Evolutionary conservation across 768 basidiomycete genomes (phyloP), one percentile per base, ranked within the genome.

Genomic region (Trametes elegans): DNA sequence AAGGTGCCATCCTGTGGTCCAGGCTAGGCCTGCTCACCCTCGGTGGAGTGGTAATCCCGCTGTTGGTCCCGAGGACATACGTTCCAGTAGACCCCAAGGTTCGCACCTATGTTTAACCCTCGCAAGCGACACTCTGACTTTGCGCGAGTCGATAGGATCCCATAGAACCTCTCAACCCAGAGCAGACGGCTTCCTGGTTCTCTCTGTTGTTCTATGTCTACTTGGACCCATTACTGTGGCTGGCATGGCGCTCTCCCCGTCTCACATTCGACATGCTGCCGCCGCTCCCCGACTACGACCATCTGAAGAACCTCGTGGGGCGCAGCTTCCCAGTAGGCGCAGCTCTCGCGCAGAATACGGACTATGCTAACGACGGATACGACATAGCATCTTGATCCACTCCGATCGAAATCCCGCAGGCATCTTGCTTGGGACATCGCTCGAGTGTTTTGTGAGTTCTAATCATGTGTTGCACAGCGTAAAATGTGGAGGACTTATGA

Each of bases 161-260:
- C 21, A 5, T 55, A 50, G 66, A 53, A 26, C 65, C 70, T 1
- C 71, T n/a, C n/a, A n/a, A 70, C 18, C 73, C 76, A 2, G 77
- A 79, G 57, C 78, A 78, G 53, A 76, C 74, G 1, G 73, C 76
- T 0, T 74, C 76, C 0, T 64, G 68, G 40, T 54, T 75, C 9
- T 76, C 72, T 5, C 64, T 73, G 47, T 34, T 73, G 13, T 63
- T 69, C 24, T 78, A 73, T 24, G 4, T 7, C 2, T 62, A 61
- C 66, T 34, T 79, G 70, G 68, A 77, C 43, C 61, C 63, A 3
- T 31, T 69, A 18, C 62, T 74, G 5, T 58, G 41, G 18, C 39
- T 46, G 2, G 73, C 72, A 0, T 70, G 61, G 27, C 59, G 66
- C 3, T 53, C 61, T 9, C 49, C 66, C 1, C 70, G 69, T 48